Evolutionary conservation across 2,329 filamentous ascomycete genomes (phyloP), one percentile per base, ranked within the genome.

Genomic region (Xylariales sp.): DNA sequence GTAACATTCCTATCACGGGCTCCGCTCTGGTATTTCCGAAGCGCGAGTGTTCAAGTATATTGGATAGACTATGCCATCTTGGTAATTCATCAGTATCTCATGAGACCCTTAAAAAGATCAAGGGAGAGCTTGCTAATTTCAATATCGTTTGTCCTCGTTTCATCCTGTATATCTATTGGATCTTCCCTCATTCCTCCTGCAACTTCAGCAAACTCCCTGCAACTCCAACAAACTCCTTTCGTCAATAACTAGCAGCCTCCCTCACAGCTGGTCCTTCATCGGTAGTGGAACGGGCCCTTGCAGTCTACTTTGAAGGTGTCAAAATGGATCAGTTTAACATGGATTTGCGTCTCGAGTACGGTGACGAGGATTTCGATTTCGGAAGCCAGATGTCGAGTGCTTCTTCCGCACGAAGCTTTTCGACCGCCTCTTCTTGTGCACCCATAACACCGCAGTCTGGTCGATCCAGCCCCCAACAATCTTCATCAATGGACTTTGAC

Each of bases 291-390:
- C 18, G 11, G 34, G 45, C 29, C 45, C 34, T 46, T 43, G 38
- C 34, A 46, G 31, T 37, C 50, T 15, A 31, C 48, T 44, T 45
- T 20, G 11, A 19, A 44, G 36, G 40, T 48, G 47, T 41, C 31
- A 51, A 33, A 42, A 58, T 57, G 52, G 41, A 39, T 16, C 38
- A 22, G 11, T 24, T 28, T 35, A 35, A 43, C 29, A n/a, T 49
- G 18, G 45, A 53, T 19, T 46, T 54, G 59, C 50, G 67, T 60
- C 58, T 71, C 57, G 60, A 63, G 42, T 51, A 38, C 35, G 21
- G 38, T n/a, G 51, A 52, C 33, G 51, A 54, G 14, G 51, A 52
- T 6, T 56, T 57, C 40, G 39, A 43, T 33, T 54, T 59, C 21
- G 46, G 48, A 31, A 41, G 35, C 24, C 53, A 55, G 12, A 4